Conservation (phyloP, 768 basidiomycete species). For the Scleroderma citrinum region DNA sequence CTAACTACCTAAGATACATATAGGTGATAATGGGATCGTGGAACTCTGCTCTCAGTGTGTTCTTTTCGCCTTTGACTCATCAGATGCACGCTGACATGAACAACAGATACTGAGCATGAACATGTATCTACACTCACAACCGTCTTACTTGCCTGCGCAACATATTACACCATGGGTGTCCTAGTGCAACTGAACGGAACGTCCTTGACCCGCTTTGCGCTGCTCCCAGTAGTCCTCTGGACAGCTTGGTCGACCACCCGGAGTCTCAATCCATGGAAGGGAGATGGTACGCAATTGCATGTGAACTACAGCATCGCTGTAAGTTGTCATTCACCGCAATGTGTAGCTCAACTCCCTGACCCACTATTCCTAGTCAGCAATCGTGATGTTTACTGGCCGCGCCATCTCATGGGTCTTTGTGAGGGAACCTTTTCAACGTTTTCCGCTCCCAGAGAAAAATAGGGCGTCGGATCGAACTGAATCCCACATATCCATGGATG, state of each 20-base stretch:
- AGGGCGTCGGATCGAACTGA: not conserved
- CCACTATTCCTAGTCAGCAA: not conserved
- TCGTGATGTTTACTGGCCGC: not conserved
- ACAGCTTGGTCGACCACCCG: not conserved
- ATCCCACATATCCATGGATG: not conserved
- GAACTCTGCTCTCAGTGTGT: no score
- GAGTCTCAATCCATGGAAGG: no score
- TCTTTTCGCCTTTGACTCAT: no score
- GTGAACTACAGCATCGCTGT: no score
- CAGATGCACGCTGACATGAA: no score
- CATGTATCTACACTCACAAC: not conserved
- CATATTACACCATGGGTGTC: not conserved
- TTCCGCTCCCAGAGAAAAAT: not conserved
- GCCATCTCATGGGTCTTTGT: not conserved
- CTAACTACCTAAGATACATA: no score
- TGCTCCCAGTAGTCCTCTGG: not conserved
- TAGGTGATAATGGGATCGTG: no score
- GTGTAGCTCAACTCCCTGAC: no score
- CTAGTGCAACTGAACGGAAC: not conserved
- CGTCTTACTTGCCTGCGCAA: not conserved
- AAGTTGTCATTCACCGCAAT: no score
- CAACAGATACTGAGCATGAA: no score
- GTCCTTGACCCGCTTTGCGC: not conserved
- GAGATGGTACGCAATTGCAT: no score
- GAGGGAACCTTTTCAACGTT: not conserved